Base-by-base conservation (phyloP, 2,329 filamentous ascomycete genomes). In the Acrocalymma vagum region DNA sequence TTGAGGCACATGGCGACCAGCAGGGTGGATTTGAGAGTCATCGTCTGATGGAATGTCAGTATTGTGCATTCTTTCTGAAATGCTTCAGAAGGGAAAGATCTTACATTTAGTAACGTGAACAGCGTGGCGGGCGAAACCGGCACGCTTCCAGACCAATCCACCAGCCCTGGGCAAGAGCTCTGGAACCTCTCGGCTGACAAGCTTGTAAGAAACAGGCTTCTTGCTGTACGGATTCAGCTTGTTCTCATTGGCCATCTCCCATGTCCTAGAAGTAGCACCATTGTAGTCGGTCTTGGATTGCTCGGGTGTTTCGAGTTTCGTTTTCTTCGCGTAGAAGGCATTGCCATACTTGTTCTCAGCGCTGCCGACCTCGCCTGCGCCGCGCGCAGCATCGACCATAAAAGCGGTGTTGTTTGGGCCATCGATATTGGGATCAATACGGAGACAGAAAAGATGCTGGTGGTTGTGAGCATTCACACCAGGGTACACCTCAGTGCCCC, bases 391-490 rank as follows among this genome's bases (percentile, higher is more conserved):
- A 56, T 96, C 92, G 9, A 87, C 85, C 72, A 92, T 83, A 76
- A 90, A 93, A 44, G 96, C 79, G 0, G 90, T 92, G 69, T 96
- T 96, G 50, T 85, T 80, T 1, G 86, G 82, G 0, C 92, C 92
- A 63, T 96, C 92, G 39, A 96, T 82, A 62, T 93, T 94, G 21
- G 91, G 83, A 65, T 96, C 88, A 28, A 96, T 77, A 27, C 92
- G 88, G 28, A 96, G 76, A 65, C 90, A 96, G 81, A 96, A 96
- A 21, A 96, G 80, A 69, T 96, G 92, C 71, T 96, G 91, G 70
- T 96, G 92, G 74, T 96, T 96, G 74, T 96, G 92, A 0, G 92
- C 92, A 62, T 96, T 95, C 62, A 96, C 90, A 26, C 89, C 86
- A 0, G 90, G 88, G 62, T 93, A 94, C 7, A 96, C 92, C 69